Base-by-base conservation (phyloP, 75 land plant genomes). In the Adiantum capillusveneris region DNA sequence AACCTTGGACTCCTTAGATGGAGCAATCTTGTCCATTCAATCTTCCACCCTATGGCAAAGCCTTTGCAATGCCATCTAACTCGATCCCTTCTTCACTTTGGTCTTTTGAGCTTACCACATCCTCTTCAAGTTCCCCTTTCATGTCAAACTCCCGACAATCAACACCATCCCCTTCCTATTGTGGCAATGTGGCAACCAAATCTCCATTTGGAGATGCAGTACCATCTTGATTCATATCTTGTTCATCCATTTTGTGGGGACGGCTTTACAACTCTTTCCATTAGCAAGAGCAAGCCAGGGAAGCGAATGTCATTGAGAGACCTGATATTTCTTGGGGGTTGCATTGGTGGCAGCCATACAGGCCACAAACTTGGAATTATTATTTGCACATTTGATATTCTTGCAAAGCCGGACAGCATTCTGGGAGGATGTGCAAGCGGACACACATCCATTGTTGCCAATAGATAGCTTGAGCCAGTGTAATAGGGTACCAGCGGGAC, bases 1-100 rank as follows among this genome's bases (percentile, higher is more conserved):
- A n/a, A 90, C 96, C 34, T 74, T 78, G 37, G 62, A 76, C 54
- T 70, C 70, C 18, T 76, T 70, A 45, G 65, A 72, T 26, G 87
- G 87, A 42, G 73, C 78, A 24, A 86, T 72, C 25, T 66, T 46
- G 14, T 17, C 49, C 49, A 46, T n/a, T 20, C 49, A 20, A 14
- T 20, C 21, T 46, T 20, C 21, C 21, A 20, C n/a, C 49, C 5
- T 46, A 9, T 5, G 37, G 37, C 3, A 9, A 34, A 5, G 37
- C 21, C 5, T 14, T 20, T 46, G 49, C 49, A n/a, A n/a, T 20
- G 21, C 49, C 49, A 46, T 46, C 21, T 7, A 20, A 2, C 49
- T 6, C 21, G 5, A 17, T 20, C 14, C 5, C 49, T 20, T n/a
- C 21, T 2, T 46, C 21, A 46, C 5, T n/a, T 7, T 39, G 42